Evolutionary conservation across 176 grass and related monocot genomes (phyloP).

Genomic region (Alopecurus myosuroides): DNA sequence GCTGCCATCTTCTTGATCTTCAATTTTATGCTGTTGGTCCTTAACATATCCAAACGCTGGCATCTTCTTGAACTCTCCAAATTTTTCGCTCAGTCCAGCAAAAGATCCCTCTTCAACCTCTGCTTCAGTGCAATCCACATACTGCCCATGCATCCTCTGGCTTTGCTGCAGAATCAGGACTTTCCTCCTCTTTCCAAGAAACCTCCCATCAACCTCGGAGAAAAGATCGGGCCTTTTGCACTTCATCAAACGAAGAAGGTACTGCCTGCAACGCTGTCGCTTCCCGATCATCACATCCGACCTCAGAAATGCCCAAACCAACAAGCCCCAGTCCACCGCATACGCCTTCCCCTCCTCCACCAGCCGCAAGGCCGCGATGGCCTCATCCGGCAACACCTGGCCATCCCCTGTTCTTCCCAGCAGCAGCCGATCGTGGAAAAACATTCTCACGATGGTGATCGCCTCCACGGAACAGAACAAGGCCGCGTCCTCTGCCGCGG

Average conservation of each 20-base stretch:
- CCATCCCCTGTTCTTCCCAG: background rate
- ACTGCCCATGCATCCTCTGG: no score
- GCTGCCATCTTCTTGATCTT: background rate
- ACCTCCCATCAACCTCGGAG: background rate
- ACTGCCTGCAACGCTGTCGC: background rate
- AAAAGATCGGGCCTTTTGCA: slow-evolving; percentile 26
- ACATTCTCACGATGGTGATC: slow-evolving; percentile 28
- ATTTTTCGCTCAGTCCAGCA: background rate
- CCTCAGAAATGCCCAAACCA: slow-evolving; percentile 30
- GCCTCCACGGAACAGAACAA: slow-evolving; percentile 15
- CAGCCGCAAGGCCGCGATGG: slow-evolving; percentile 11
- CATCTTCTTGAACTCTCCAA: slow-evolving; percentile 18
- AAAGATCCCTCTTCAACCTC: background rate
- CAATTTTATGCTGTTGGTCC: background rate
- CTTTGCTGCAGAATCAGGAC: background rate
- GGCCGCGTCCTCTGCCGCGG: background rate
- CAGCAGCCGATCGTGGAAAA: slow-evolving; percentile 29
- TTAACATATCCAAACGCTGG: slow-evolving; percentile 3
- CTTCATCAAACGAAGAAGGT: slow-evolving; percentile 17
- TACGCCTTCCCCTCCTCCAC: slow-evolving; percentile 30
- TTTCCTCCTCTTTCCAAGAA: background rate
- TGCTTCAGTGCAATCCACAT: background rate
- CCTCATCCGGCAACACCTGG: background rate
- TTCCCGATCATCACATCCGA: background rate
- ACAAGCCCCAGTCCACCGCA: slow-evolving; percentile 20